Percentiles rank a stretch among this genome's conserved stretches.
phyloP scores from a whole-genome alignment of 1,284 basidiomycete species.

The Tausonia pullulans region DNA sequence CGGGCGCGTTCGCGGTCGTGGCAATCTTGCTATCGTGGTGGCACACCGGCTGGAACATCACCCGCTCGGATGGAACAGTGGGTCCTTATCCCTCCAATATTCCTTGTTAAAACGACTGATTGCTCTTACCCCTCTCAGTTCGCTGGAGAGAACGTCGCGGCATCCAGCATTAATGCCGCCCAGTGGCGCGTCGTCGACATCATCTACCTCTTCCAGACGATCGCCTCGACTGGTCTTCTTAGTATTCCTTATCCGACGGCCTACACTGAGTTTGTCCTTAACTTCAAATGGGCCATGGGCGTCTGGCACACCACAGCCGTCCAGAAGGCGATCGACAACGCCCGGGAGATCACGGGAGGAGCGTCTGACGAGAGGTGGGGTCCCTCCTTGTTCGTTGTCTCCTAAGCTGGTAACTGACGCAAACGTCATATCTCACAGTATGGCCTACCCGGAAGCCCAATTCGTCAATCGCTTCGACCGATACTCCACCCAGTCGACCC shows the following conservation, averaged over 20 bases:
- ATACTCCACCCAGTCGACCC: too few species aligned
- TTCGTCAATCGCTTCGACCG: too few species aligned
- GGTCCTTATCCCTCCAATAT: too few species aligned
- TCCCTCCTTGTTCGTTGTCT: too few species aligned
- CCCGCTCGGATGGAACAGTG: slow-evolving; percentile 15
- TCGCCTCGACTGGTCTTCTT: slow-evolving; percentile 63
- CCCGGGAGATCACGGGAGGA: slow-evolving; percentile 73
- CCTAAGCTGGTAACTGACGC: too few species aligned
- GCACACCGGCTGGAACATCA: slow-evolving; percentile 44
- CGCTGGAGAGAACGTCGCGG: slow-evolving; percentile 12
- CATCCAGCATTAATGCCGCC: slow-evolving; percentile 30
- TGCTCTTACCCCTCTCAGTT: slow-evolving; percentile 19
- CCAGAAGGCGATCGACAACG: slow-evolving; percentile 65
- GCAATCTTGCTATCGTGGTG: slow-evolving; percentile 55
- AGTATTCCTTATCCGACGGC: slow-evolving; percentile 76
- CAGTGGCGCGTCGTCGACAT: slow-evolving; percentile 62
- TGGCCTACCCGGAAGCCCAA: too few species aligned
- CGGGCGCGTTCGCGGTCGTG: slow-evolving; percentile 56
- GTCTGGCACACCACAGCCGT: slow-evolving; percentile 58
- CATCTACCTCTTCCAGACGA: slow-evolving; percentile 67
- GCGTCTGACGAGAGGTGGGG: too few species aligned
- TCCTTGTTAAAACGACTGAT: too few species aligned
- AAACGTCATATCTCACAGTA: too few species aligned
- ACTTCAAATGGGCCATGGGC: slow-evolving; percentile 81
- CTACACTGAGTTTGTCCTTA: slow-evolving; percentile 66